A percentile compares a stretch with the other conserved stretches of the same genome.
These are phyloP conservation scores for Gentiana macrophylla DNA, from an alignment of 257 asterid species.

Conservation along the genomic window DNA sequence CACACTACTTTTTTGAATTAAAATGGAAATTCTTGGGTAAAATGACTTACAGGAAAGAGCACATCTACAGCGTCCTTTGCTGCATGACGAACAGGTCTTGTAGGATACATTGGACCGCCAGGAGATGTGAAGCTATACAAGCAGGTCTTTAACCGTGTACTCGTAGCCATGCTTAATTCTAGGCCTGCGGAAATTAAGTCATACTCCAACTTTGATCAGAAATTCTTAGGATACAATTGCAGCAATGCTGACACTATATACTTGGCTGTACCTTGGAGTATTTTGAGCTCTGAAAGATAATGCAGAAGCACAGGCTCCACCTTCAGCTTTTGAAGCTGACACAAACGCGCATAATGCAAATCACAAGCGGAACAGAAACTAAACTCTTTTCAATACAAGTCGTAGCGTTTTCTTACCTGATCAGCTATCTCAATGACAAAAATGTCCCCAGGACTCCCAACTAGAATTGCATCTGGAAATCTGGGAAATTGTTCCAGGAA, in stretches of 20 bases:
- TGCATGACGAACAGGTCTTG: constrained; percentile 96
- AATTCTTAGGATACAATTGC: not conserved
- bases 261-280: constrained; percentile 52
- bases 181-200: constrained; percentile 38
- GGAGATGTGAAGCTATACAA: constrained; percentile 96
- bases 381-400: not conserved
- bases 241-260: not conserved
- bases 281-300: constrained; percentile 69
- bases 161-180: constrained; percentile 80
- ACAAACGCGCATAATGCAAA: not conserved
- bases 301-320: constrained; percentile 96
- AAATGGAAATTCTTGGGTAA: too few species aligned
- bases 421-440: constrained; percentile 83
- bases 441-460: constrained; percentile 68
- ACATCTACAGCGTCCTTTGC: constrained; percentile 85
- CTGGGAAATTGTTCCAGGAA: constrained; percentile 78
- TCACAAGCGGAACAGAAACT: not conserved
- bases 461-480: constrained; percentile 77
- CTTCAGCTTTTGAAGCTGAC: constrained; percentile 85
- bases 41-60: constrained; percentile 81
- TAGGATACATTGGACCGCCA: constrained; percentile 96
- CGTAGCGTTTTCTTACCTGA: constrained; percentile 39
- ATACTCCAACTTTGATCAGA: not conserved
- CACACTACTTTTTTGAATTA: too few species aligned
- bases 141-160: constrained; percentile 83